Conservation (phyloP, 148 eudicot species). For the Oxyria digyna region DNA sequence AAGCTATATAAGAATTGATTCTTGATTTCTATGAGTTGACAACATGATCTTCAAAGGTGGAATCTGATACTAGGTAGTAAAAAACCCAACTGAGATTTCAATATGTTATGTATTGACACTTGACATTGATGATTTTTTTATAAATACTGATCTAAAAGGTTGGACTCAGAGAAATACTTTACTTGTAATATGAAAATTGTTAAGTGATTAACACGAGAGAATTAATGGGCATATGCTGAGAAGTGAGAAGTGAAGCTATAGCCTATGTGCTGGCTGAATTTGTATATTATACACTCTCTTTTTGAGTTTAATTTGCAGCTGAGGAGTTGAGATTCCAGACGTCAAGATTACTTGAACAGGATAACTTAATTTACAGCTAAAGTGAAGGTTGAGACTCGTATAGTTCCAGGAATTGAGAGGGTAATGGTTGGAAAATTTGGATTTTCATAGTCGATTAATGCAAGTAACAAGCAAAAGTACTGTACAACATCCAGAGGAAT, state of each 20-base stretch:
- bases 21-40: neutral
- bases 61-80: neutral
- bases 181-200: no score
- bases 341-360: neutral
- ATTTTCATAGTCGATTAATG: neutral
- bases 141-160: neutral
- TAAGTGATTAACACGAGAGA: neutral
- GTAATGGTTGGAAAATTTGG: neutral
- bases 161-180: neutral
- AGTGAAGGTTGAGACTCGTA: neutral
- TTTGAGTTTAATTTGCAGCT: neutral
- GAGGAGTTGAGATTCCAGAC: constrained; percentile 5
- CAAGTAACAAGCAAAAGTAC: neutral
- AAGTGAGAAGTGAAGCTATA: neutral
- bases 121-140: neutral
- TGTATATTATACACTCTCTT: neutral
- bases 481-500: neutral
- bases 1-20: neutral
- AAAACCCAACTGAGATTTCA: neutral
- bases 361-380: neutral
- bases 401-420: neutral
- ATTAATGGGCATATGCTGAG: neutral
- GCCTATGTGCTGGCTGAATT: neutral
- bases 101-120: neutral
- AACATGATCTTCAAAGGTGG: no score